Conservation (phyloP, 2,329 filamentous ascomycete genomes). For the Sporothrix sp. region DNA sequence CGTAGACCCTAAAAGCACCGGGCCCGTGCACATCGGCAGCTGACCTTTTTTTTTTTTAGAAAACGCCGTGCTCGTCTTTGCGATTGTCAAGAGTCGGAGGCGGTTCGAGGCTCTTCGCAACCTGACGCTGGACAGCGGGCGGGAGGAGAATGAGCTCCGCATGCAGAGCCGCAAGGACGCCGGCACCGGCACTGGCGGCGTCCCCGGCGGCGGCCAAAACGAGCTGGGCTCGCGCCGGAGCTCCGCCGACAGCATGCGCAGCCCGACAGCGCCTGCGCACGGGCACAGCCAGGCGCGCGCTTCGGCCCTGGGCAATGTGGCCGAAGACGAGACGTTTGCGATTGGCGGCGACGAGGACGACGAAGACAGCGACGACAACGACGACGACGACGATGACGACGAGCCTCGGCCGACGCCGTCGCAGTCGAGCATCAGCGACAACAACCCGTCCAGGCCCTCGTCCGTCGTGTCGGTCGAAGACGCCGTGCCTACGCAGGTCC, state of each 20-base stretch:
- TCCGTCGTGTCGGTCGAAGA: slow-evolving; percentile 66
- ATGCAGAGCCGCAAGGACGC: slow-evolving; percentile 60
- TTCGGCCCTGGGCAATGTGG: slow-evolving; percentile 58
- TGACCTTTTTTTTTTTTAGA: slow-evolving; percentile 35
- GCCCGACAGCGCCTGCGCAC: slow-evolving; percentile 43
- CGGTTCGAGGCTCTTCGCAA: slow-evolving; percentile 75
- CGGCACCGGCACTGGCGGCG: slow-evolving; percentile 21
- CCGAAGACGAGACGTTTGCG: slow-evolving; percentile 72
- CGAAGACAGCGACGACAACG: slow-evolving; percentile 64
- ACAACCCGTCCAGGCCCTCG: slow-evolving; percentile 52
- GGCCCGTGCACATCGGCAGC: too few relatives aligned
- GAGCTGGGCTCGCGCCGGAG: slow-evolving; percentile 44
- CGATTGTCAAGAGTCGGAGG: slow-evolving; percentile 68
- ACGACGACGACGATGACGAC: slow-evolving; percentile 39
- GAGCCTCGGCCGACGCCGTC: slow-evolving; percentile 47
- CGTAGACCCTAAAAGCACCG: slow-evolving; percentile 23
- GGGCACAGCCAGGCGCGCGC: slow-evolving; percentile 19
- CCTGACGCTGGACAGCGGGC: slow-evolving; percentile 85
- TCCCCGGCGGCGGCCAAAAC: slow-evolving; percentile 29
- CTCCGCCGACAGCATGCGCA: slow-evolving; percentile 59
- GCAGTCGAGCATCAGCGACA: slow-evolving; percentile 50
- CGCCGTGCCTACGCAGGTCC: slow-evolving; percentile 68
- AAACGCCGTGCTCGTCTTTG: slow-evolving; percentile 73
- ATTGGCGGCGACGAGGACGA: slow-evolving; percentile 85
- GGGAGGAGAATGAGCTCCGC: slow-evolving; percentile 79